A percentile compares a stretch with the other conserved stretches of the same genome.
These are phyloP conservation scores for Dendrocalamus latiflorus DNA, from an alignment of 202 grass and related monocot species.

Conservation along the genomic window DNA sequence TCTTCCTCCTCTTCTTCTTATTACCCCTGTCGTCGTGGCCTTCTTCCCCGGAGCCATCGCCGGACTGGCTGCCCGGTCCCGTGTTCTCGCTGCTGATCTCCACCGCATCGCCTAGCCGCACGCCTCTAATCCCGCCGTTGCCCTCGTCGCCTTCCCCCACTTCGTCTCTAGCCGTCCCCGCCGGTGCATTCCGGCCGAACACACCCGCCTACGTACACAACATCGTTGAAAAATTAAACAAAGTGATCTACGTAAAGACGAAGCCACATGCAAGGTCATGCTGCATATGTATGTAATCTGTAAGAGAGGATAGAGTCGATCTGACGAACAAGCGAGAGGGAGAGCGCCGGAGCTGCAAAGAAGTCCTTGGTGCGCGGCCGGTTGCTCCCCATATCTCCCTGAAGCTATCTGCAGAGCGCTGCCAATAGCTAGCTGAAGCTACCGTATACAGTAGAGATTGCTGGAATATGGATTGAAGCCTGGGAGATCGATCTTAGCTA, in stretches of 20 bases:
- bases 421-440: background rate
- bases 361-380: constrained; percentile 55
- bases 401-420: background rate
- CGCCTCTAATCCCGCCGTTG: background rate
- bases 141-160: constrained; percentile 46
- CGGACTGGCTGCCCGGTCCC: constrained; percentile 40
- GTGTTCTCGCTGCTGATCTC: constrained; percentile 62
- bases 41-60: constrained; percentile 30
- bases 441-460: background rate
- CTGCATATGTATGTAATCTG: background rate
- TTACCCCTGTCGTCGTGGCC: constrained; percentile 21
- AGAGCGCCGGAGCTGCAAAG: constrained; percentile 74
- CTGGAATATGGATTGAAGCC: background rate
- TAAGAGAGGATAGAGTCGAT: background rate
- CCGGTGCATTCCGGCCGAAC: constrained; percentile 40
- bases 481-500: background rate
- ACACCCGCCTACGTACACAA: constrained; percentile 44
- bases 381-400: constrained; percentile 37
- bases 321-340: constrained; percentile 73
- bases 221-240: background rate
- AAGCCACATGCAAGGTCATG: background rate
- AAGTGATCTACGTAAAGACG: background rate
- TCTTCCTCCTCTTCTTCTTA: constrained; percentile 55
- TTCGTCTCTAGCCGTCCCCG: constrained; percentile 17
- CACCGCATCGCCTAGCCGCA: constrained; percentile 15